phyloP scores from a whole-genome alignment of 1,284 basidiomycete genomes.

The Cystobasidium slooffiae region DNA sequence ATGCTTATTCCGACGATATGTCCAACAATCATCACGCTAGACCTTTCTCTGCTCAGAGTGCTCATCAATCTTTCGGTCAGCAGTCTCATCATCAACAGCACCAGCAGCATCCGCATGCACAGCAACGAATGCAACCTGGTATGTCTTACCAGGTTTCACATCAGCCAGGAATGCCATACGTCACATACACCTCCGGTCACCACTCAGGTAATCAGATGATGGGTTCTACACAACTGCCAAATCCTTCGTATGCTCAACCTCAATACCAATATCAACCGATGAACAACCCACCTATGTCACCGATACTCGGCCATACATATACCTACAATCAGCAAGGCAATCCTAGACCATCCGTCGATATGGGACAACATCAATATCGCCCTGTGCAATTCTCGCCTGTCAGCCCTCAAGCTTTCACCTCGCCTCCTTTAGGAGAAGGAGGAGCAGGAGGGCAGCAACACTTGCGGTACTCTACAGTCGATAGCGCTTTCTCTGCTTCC shows the following conservation, averaged over 20 bases:
- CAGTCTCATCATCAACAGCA: constrained; percentile 9
- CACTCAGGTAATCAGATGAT: neutral
- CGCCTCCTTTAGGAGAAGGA: neutral
- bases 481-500: constrained; percentile 9
- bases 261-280: neutral
- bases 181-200: constrained; percentile 3
- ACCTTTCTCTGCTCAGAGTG: constrained; percentile 17
- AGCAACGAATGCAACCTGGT: neutral
- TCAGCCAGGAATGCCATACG: constrained; percentile 21
- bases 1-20: neutral
- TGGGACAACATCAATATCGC: constrained; percentile 18
- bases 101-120: constrained; percentile 12
- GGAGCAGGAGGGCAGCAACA: constrained; percentile 13
- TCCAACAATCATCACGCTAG: neutral
- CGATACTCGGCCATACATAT: neutral
- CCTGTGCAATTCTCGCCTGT: neutral
- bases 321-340: constrained; percentile 4
- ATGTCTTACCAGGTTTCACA: constrained; percentile 2
- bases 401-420: constrained; percentile 7
- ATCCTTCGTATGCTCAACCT: neutral
- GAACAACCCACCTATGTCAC: constrained; percentile 16
- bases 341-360: constrained; percentile 9
- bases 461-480: constrained; percentile 14
- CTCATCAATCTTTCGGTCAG: neutral
- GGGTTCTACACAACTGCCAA: neutral